Conservation (phyloP, 805 yeast genomes). For the Cyberlindnera euphorbiiphila region DNA sequence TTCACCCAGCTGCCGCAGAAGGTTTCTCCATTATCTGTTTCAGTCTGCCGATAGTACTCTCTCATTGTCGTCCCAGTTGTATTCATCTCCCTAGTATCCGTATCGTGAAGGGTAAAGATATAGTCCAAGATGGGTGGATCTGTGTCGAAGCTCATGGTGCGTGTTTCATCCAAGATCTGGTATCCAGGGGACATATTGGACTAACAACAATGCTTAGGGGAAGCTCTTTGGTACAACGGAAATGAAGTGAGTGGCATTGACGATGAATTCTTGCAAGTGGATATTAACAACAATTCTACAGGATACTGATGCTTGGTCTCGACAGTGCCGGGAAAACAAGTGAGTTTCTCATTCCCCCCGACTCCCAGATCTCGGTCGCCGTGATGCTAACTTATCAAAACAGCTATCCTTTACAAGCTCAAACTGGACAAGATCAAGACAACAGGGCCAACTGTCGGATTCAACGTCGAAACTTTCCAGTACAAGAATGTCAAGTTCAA, state of each 20-base stretch:
- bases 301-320: slow-evolving; percentile 82
- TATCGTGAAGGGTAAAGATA: too few species aligned
- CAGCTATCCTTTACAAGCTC: slow-evolving; percentile 74
- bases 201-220: slow-evolving; percentile 25
- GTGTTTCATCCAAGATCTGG: too few species aligned
- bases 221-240: slow-evolving; percentile 51
- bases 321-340: slow-evolving; percentile 91
- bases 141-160: slow-evolving; percentile 30
- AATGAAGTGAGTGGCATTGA: slow-evolving; percentile 31
- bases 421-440: slow-evolving; percentile 71
- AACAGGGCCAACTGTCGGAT: slow-evolving; percentile 92
- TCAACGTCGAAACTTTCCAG: slow-evolving; percentile 84
- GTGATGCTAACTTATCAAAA: too few species aligned
- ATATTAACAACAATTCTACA: slow-evolving; percentile 23
- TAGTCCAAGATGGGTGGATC: slow-evolving; percentile 34
- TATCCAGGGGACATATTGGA: too few species aligned
- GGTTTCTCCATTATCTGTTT: too few species aligned
- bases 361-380: too few species aligned
- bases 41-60: too few species aligned
- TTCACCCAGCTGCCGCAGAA: too few species aligned
- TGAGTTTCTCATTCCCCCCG: slow-evolving; percentile 1
- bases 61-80: too few species aligned
- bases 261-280: slow-evolving; percentile 5
- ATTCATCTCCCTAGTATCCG: too few species aligned
- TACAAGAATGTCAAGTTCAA: slow-evolving; percentile 80